These are phyloP conservation scores for Eragrostis curvula DNA, from an alignment of 176 grass and related monocot genomes.

Conservation along the genomic window DNA sequence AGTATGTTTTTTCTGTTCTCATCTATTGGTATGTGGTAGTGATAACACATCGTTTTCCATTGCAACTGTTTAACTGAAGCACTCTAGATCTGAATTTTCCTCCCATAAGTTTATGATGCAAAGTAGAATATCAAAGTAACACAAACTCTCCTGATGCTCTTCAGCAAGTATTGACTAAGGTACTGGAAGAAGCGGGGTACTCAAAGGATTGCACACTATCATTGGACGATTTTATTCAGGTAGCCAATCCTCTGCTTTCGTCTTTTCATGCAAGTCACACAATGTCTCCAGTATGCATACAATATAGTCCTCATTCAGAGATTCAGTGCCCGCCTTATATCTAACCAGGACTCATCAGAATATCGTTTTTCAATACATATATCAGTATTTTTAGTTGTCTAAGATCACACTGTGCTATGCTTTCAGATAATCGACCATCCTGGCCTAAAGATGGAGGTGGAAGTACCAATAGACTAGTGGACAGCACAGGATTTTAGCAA, in stretches of 20 bases:
- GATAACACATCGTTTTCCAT: not conserved
- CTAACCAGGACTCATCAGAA: not conserved
- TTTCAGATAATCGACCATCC: constrained; percentile 49
- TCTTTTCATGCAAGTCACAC: not conserved
- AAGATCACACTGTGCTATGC: not conserved
- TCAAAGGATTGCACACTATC: constrained; percentile 57
- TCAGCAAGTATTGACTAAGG: constrained; percentile 69
- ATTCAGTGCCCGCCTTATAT: not conserved
- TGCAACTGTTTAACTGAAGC: not conserved
- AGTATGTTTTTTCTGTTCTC: not conserved
- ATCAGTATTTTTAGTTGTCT: not conserved
- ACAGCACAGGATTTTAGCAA: not conserved
- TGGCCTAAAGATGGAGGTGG: constrained; percentile 73
- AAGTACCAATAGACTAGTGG: constrained; percentile 65
- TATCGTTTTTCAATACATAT: not conserved
- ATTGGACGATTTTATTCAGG: constrained; percentile 78
- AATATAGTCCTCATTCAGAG: not conserved
- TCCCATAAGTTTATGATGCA: not conserved
- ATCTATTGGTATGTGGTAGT: not conserved
- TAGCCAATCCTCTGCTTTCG: constrained; percentile 25
- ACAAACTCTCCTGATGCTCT: constrained; percentile 12
- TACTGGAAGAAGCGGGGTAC: constrained; percentile 82
- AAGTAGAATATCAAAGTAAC: constrained; percentile 10
- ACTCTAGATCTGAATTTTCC: not conserved
- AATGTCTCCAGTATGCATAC: not conserved